Evolutionary conservation across 2,329 filamentous ascomycete species (phyloP).

Genomic region (Exophiala oligosperma): DNA sequence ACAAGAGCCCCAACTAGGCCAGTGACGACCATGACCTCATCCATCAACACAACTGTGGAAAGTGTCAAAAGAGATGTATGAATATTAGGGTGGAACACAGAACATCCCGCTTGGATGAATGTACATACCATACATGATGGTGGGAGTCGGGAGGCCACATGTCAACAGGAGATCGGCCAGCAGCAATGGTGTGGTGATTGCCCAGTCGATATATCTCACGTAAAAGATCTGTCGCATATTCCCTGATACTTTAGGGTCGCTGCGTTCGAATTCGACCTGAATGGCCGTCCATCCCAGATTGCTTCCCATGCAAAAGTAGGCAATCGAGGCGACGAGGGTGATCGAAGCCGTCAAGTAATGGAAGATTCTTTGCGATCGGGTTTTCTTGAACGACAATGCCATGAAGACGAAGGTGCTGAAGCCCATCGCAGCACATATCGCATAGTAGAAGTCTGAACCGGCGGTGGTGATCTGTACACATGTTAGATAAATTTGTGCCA

Average conservation of each 20-base stretch:
- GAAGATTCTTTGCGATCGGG: conserved; percentile 24
- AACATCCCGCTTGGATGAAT: conserved; percentile 38
- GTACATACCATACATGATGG: conserved; percentile 62
- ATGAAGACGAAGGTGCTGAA: conserved; percentile 23
- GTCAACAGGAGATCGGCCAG: conserved; percentile 64
- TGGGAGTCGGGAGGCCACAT: conserved; percentile 64
- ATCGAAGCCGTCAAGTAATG: conserved; percentile 30
- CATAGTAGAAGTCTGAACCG: conserved; percentile 26
- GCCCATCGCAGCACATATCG: conserved; percentile 25
- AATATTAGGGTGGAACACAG: no score
- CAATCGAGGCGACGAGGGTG: conserved; percentile 45
- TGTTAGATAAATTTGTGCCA: no score
- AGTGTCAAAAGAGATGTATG: no score
- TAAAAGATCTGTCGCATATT: conserved; percentile 65
- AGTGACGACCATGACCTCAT: conserved; percentile 67
- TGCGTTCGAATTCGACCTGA: conserved; percentile 58
- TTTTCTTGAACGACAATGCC: conserved; percentile 26
- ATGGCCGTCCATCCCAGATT: conserved; percentile 65
- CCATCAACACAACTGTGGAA: no score
- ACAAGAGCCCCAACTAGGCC: conserved; percentile 67
- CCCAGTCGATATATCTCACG: conserved; percentile 66
- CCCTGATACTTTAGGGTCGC: conserved; percentile 47
- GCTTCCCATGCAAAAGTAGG: conserved; percentile 68
- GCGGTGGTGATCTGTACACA: no score
- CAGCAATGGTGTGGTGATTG: conserved; percentile 63